phyloP scores from a whole-genome alignment of 495 filamentous ascomycete species.

The Gamarada debralockiae region DNA sequence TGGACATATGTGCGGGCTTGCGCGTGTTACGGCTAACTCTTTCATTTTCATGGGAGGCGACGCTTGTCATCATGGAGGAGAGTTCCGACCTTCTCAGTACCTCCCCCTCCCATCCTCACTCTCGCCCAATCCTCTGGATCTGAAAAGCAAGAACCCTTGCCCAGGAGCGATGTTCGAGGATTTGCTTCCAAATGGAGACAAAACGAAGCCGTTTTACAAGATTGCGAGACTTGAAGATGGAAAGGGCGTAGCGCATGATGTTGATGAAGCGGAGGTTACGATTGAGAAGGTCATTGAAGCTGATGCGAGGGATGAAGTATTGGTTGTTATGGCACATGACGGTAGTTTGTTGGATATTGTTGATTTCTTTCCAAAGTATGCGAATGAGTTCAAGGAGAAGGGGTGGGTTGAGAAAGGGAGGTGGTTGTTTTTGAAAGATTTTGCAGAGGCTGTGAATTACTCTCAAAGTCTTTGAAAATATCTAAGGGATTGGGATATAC shows the following conservation, averaged over 20 bases:
- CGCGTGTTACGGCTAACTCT: conserved; percentile 37
- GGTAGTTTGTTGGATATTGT: conserved; percentile 31
- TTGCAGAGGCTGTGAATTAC: conserved; percentile 36
- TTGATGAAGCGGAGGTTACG: conserved; percentile 29
- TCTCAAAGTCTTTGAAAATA: too few relatives aligned
- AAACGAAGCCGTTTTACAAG: conserved; percentile 33
- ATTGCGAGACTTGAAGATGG: conserved; percentile 25
- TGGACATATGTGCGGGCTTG: conserved; percentile 49
- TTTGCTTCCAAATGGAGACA: conserved; percentile 24
- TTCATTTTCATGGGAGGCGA: conserved; percentile 54
- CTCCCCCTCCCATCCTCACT: conserved; percentile 36
- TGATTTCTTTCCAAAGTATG: conserved; percentile 41
- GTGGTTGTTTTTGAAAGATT: conserved; percentile 57
- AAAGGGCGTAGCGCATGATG: conserved; percentile 21
- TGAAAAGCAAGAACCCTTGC: conserved; percentile 11
- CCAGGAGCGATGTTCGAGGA: conserved; percentile 23
- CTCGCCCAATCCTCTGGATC: conserved; percentile 28
- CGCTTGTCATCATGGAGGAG: conserved; percentile 45
- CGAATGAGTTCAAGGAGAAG: conserved; percentile 36
- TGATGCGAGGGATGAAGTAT: conserved; percentile 44
- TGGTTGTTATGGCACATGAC: conserved; percentile 52
- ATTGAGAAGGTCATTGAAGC: conserved; percentile 37
- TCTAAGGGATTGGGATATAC: too few relatives aligned
- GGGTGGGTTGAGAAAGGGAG: conserved; percentile 34
- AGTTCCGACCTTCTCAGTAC: conserved; percentile 38